Percentiles rank a stretch among this genome's conserved stretches.
Conservation (phyloP, 345 rosid species). For the Salix caprea region DNA sequence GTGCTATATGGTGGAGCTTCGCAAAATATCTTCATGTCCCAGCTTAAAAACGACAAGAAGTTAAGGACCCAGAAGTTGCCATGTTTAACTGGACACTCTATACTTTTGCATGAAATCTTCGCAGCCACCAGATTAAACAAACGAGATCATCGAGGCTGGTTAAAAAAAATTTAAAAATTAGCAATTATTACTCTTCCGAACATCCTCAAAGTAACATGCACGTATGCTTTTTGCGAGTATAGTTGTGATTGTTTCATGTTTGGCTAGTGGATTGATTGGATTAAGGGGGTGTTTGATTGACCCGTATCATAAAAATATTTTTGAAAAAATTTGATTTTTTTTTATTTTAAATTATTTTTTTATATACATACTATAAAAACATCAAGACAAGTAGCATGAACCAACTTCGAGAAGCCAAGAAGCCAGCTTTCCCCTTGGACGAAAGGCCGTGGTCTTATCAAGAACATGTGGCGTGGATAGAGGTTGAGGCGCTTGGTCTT, state of each 20-base stretch:
- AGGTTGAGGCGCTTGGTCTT: not conserved
- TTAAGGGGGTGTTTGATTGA: no score
- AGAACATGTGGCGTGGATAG: constrained; percentile 12
- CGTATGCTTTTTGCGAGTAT: not conserved
- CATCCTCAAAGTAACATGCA: not conserved
- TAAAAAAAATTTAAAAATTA: no score
- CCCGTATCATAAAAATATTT: no score
- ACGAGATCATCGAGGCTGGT: no score
- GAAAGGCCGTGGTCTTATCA: not conserved
- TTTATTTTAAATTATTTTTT: no score
- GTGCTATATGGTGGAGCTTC: not conserved
- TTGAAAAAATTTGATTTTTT: no score
- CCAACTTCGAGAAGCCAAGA: not conserved
- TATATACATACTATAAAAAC: not conserved
- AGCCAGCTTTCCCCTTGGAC: not conserved
- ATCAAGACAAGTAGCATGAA: not conserved
- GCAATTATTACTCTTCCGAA: no score
- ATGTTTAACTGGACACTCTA: not conserved
- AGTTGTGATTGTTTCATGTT: not conserved
- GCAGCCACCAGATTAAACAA: no score
- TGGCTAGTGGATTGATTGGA: not conserved
- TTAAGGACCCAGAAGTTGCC: not conserved
- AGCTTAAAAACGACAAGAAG: not conserved
- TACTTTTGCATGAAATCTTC: not conserved
- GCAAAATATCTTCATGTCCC: not conserved